Conservation (phyloP, 169 alveolate species). For the Plasmodium gaboni region DNA sequence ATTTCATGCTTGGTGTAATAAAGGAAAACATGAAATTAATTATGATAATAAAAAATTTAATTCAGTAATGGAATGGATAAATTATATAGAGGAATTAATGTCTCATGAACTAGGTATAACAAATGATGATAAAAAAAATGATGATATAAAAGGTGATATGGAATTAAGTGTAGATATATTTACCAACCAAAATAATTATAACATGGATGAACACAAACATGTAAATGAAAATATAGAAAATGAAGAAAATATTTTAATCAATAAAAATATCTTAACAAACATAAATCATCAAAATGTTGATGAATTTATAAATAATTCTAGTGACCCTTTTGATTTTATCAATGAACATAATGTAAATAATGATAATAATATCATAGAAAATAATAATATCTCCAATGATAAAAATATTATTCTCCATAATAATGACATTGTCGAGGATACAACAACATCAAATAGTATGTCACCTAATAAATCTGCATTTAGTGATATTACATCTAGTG, state of each 20-base stretch:
- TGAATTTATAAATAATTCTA: not conserved
- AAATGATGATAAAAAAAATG: slow-evolving; percentile 3
- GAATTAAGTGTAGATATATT: not conserved
- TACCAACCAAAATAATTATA: slow-evolving; percentile 11
- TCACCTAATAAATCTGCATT: not conserved
- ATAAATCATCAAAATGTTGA: not conserved
- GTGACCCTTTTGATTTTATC: not conserved
- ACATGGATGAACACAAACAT: not conserved
- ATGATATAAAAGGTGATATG: not conserved
- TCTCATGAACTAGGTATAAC: slow-evolving; percentile 16
- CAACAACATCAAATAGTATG: not conserved
- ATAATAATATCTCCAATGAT: not conserved
- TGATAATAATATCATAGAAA: not conserved
- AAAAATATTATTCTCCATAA: not conserved
- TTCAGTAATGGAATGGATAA: slow-evolving; percentile 75
- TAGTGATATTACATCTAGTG: slow-evolving; percentile 4
- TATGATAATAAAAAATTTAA: slow-evolving; percentile 67
- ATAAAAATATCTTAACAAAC: not conserved
- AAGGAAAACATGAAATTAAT: slow-evolving; percentile 71
- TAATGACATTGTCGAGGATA: not conserved
- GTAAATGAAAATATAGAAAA: not conserved
- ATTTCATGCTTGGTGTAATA: slow-evolving; percentile 72
- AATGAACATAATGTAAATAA: not conserved
- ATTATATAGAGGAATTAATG: slow-evolving; percentile 65
- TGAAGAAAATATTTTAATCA: not conserved